These are phyloP conservation scores for Eruca vesicaria DNA, from an alignment of 441 rosid genomes.

Conservation along the genomic window DNA sequence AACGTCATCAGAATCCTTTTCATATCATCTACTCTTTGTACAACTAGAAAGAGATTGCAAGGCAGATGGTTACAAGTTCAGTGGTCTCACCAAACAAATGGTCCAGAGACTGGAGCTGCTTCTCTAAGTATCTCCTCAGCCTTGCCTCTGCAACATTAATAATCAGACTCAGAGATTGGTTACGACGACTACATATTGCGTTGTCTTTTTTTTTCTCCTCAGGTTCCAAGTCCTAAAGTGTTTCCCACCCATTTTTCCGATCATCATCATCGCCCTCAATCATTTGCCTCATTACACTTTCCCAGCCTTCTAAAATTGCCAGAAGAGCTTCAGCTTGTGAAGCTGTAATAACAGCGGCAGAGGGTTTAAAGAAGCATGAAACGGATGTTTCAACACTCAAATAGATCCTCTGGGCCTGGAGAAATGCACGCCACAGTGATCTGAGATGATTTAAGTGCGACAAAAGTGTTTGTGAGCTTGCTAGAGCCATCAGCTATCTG, in stretches of 20 bases:
- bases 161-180: too few relatives aligned
- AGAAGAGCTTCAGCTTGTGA: slow-evolving; percentile 61
- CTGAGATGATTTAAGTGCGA: too few relatives aligned
- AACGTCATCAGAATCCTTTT: background rate
- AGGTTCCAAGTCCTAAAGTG: too few relatives aligned
- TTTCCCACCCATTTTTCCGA: too few relatives aligned
- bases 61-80: slow-evolving; percentile 20
- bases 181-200: too few relatives aligned
- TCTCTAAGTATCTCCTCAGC: slow-evolving; percentile 57
- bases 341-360: slow-evolving; percentile 47
- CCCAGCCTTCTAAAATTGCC: slow-evolving; percentile 88
- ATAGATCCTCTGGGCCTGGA: slow-evolving; percentile 70
- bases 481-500: slow-evolving; percentile 41
- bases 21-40: background rate
- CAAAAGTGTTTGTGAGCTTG: too few relatives aligned
- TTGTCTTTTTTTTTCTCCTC: too few relatives aligned
- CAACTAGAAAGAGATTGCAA: too few relatives aligned
- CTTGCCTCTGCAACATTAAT: too few relatives aligned
- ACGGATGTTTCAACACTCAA: slow-evolving; percentile 57
- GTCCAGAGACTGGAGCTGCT: slow-evolving; percentile 43
- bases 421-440: too few relatives aligned
- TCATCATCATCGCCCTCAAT: too few relatives aligned
- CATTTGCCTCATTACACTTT: too few relatives aligned
- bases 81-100: slow-evolving; percentile 30
- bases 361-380: slow-evolving; percentile 73